These are phyloP conservation scores for Candida pseudocylindracea DNA, from an alignment of 1,139 yeast genomes.

Conservation along the genomic window DNA sequence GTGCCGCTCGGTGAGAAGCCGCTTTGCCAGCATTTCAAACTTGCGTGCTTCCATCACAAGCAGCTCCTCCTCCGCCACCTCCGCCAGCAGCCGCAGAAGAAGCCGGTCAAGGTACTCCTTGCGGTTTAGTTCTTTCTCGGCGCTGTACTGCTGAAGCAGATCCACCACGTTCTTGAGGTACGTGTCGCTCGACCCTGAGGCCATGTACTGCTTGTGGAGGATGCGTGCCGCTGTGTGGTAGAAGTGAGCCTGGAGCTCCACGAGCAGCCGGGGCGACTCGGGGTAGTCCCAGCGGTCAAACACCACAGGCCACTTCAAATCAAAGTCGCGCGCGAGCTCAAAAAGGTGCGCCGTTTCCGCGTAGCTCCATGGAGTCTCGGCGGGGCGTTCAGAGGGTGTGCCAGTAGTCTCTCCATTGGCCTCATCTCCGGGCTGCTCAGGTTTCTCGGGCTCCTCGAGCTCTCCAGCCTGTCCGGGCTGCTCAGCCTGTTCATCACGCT, in stretches of 20 bases:
- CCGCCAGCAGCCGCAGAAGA: slow-evolving; percentile 77
- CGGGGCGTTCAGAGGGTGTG: too few species aligned
- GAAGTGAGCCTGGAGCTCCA: slow-evolving; percentile 69
- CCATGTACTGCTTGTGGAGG: slow-evolving; percentile 15
- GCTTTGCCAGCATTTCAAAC: slow-evolving; percentile 82
- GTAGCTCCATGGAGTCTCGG: slow-evolving; percentile 31
- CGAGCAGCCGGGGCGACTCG: slow-evolving; percentile 22
- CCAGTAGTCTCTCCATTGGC: too few species aligned
- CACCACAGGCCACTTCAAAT: slow-evolving; percentile 73
- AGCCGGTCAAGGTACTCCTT: slow-evolving; percentile 62
- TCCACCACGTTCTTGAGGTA: slow-evolving; percentile 21
- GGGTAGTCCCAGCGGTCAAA: slow-evolving; percentile 39
- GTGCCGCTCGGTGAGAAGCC: slow-evolving; percentile 67
- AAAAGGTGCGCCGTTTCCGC: slow-evolving; percentile 63
- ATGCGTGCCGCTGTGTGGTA: slow-evolving; percentile 24
- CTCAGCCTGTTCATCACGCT: too few species aligned
- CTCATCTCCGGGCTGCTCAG: too few species aligned
- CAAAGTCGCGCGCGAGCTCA: slow-evolving; percentile 48
- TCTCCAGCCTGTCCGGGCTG: too few species aligned
- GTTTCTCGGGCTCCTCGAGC: too few species aligned
- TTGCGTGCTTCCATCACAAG: slow-evolving; percentile 81
- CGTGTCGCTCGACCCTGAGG: slow-evolving; percentile 8
- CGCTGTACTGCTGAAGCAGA: slow-evolving; percentile 32
- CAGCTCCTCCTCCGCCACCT: slow-evolving; percentile 94
- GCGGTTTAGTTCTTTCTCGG: slow-evolving; percentile 48